A percentile compares a stretch with the other conserved stretches of the same genome.
Evolutionary conservation across 1,139 yeast species (phyloP).

Genomic region (Hyphopichia fennica): DNA sequence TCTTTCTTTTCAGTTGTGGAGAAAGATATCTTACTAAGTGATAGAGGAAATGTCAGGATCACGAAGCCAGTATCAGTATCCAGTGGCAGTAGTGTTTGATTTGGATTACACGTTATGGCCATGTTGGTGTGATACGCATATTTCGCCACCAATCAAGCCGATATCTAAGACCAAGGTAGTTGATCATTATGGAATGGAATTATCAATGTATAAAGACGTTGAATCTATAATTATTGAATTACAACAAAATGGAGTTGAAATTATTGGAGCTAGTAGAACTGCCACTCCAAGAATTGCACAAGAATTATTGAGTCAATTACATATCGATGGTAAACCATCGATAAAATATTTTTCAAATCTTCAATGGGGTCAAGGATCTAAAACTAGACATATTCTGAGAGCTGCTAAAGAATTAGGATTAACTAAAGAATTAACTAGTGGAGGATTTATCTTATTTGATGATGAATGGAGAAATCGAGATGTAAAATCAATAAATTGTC

Average conservation of each 20-base stretch:
- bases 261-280: slow-evolving; percentile 70
- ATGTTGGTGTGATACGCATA: slow-evolving; percentile 67
- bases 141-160: slow-evolving; percentile 45
- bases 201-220: slow-evolving; percentile 62
- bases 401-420: slow-evolving; percentile 43
- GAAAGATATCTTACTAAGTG: no score
- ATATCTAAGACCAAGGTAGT: slow-evolving; percentile 21
- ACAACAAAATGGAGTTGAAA: slow-evolving; percentile 38
- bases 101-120: slow-evolving; percentile 80
- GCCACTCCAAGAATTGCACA: slow-evolving; percentile 63
- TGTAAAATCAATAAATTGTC: slow-evolving; percentile 61
- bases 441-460: slow-evolving; percentile 64
- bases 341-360: slow-evolving; percentile 48
- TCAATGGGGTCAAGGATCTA: slow-evolving; percentile 72
- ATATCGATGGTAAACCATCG: slow-evolving; percentile 49
- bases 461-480: slow-evolving; percentile 69
- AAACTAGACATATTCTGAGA: slow-evolving; percentile 54
- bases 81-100: slow-evolving; percentile 69
- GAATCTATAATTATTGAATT: slow-evolving; percentile 52
- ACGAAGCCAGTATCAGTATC: slow-evolving; percentile 37
- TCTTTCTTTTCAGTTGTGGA: no score
- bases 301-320: slow-evolving; percentile 49
- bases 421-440: slow-evolving; percentile 40
- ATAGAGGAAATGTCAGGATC: no score
- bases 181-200: slow-evolving; percentile 49